These are phyloP conservation scores for Neofusicoccum umdonicola DNA, from an alignment of 2,329 filamentous ascomycete genomes.

Conservation along the genomic window DNA sequence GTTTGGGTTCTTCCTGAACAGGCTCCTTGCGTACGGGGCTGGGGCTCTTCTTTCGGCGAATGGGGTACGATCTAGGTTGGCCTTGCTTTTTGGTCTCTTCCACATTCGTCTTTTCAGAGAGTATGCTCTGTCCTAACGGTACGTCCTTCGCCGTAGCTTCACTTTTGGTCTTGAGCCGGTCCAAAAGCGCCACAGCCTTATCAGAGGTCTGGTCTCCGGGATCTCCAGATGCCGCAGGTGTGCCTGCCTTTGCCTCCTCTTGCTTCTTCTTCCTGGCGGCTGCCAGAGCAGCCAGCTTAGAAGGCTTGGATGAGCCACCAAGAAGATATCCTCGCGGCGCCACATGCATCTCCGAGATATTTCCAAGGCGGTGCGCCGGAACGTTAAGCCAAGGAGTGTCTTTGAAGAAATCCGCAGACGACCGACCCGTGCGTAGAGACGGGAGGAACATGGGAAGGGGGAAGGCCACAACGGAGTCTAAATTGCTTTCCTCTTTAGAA, in stretches of 20 bases:
- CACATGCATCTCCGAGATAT: constrained; percentile 61
- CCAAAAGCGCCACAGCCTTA: constrained; percentile 42
- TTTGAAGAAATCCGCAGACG: constrained; percentile 65
- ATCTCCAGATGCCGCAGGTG: constrained; percentile 15
- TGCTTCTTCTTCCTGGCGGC: constrained; percentile 82
- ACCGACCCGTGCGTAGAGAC: constrained; percentile 27
- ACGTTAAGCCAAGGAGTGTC: constrained; percentile 84
- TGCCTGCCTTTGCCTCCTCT: constrained; percentile 54
- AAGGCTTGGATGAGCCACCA: constrained; percentile 76
- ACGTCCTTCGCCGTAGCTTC: constrained; percentile 9
- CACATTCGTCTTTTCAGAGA: constrained; percentile 28
- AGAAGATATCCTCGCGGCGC: constrained; percentile 66
- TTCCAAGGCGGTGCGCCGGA: constrained; percentile 62
- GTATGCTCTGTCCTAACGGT: not conserved
- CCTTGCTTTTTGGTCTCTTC: not conserved
- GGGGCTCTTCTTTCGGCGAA: constrained; percentile 5
- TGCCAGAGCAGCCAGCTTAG: constrained; percentile 87
- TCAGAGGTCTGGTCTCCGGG: constrained; percentile 26
- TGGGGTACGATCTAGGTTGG: not conserved
- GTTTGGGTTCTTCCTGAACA: not conserved
- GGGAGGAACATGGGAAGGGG: constrained; percentile 16
- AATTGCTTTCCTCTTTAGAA: not conserved
- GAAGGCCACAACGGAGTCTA: constrained; percentile 8
- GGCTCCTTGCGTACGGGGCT: not conserved
- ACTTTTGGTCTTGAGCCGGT: constrained; percentile 40